phyloP scores from a whole-genome alignment of 108 stramenopile genomes.

The Nitzschia palea region DNA sequence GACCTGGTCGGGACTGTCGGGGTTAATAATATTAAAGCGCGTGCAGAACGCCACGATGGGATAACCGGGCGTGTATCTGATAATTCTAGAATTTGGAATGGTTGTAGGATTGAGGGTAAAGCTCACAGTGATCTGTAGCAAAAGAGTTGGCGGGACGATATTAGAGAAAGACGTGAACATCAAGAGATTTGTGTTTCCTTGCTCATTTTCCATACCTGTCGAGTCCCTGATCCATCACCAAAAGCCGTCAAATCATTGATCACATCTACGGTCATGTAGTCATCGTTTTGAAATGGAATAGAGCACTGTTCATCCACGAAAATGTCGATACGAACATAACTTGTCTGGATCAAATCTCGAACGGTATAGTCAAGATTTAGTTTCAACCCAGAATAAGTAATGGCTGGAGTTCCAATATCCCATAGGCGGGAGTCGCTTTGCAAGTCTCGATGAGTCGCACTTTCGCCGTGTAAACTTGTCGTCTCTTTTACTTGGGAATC shows the following conservation, averaged over 20 bases:
- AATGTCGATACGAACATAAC: neutral
- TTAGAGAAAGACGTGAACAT: too few species aligned
- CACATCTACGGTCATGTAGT: slow-evolving; percentile 2
- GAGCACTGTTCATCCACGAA: slow-evolving; percentile 2
- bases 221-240: slow-evolving; percentile 8
- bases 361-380: slow-evolving; percentile 5
- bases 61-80: neutral
- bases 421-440: neutral
- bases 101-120: slow-evolving; percentile 4
- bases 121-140: neutral
- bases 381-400: neutral
- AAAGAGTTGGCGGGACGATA: too few species aligned
- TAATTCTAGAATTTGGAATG: neutral
- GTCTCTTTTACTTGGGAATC: too few species aligned
- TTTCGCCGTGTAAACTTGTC: neutral
- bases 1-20: neutral
- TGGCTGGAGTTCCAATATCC: slow-evolving; percentile 3
- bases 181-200: too few species aligned
- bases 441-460: neutral
- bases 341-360: slow-evolving; percentile 3
- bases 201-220: neutral
- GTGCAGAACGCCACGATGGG: slow-evolving; percentile 14
- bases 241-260: slow-evolving; percentile 13
- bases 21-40: slow-evolving; percentile 5
- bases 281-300: neutral